Conservation (phyloP, 2,329 filamentous ascomycete genomes). For the Neodidymelliopsis sp. region DNA sequence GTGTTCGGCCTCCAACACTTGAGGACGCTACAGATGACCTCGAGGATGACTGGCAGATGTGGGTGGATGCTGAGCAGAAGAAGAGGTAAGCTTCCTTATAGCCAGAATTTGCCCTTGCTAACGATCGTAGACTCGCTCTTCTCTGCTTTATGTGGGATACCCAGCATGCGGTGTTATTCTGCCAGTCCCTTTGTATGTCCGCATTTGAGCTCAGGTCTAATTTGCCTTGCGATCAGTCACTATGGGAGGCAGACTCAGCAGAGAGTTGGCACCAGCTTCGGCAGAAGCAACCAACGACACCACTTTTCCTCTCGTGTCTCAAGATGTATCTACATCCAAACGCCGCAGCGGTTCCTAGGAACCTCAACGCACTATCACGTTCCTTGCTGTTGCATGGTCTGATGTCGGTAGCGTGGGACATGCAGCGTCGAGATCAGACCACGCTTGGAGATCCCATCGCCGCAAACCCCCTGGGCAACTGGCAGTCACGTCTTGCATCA, state of each 20-base stretch:
- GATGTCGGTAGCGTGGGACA: conserved; percentile 69
- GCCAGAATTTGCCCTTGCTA: neutral
- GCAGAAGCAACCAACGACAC: conserved; percentile 45
- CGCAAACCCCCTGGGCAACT: conserved; percentile 53
- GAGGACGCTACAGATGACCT: conserved; percentile 50
- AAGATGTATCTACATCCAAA: conserved; percentile 64
- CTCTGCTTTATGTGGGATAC: conserved; percentile 73
- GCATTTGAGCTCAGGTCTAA: conserved; percentile 67
- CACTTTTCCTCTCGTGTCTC: conserved; percentile 60
- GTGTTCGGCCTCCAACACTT: conserved; percentile 49
- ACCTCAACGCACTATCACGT: conserved; percentile 61
- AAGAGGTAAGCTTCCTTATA: conserved; percentile 54
- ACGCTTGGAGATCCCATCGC: conserved; percentile 56
- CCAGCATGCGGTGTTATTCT: conserved; percentile 69
- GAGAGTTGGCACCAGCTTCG: conserved; percentile 59
- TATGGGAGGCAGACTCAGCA: conserved; percentile 66
- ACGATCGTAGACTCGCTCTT: conserved; percentile 56
- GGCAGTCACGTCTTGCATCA: conserved; percentile 60
- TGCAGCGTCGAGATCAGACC: conserved; percentile 68
- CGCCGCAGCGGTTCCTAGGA: conserved; percentile 37
- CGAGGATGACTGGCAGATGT: conserved; percentile 60
- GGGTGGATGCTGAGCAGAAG: conserved; percentile 64
- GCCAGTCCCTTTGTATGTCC: conserved; percentile 72
- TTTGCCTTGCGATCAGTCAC: conserved; percentile 61
- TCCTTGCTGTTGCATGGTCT: conserved; percentile 66